A percentile compares a stretch with the other conserved stretches of the same genome.
These are phyloP conservation scores for Podospora tetraspora DNA, from an alignment of 495 filamentous ascomycete species.

Conservation along the genomic window DNA sequence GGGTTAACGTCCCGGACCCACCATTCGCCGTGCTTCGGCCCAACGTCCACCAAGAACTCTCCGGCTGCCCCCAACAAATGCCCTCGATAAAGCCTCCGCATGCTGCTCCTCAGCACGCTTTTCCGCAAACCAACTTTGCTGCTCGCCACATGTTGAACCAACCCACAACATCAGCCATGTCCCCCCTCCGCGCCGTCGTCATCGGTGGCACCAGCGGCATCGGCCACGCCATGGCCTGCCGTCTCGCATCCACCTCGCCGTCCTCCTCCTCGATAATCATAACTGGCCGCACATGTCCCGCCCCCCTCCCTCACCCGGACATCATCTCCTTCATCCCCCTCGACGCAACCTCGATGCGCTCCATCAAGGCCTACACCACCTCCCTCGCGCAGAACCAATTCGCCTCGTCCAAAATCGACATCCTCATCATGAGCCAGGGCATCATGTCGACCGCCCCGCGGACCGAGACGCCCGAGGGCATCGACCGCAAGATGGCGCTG, in stretches of 20 bases:
- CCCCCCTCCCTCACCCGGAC: conserved; percentile 14
- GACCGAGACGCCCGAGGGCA: conserved; percentile 25
- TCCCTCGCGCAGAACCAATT: conserved; percentile 8
- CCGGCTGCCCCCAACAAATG: too few relatives aligned
- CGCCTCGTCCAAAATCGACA: conserved; percentile 16
- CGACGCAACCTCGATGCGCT: conserved; percentile 22
- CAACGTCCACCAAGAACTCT: neutral
- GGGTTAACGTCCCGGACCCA: neutral
- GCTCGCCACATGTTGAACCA: neutral
- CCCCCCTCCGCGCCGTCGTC: conserved; percentile 15
- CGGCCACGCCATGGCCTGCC: conserved; percentile 21
- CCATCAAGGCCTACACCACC: conserved; percentile 22
- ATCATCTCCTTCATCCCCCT: conserved; percentile 22
- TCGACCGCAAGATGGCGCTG: conserved; percentile 26
- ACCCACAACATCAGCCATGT: neutral
- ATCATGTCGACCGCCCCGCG: conserved; percentile 19
- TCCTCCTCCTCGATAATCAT: conserved; percentile 18
- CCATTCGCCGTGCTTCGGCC: neutral
- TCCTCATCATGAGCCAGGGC: conserved; percentile 24
- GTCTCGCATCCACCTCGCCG: conserved; percentile 9
- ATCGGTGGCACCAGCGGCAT: conserved; percentile 23
- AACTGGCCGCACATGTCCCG: conserved; percentile 21
- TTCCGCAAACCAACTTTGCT: neutral
- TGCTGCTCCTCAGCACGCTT: neutral
- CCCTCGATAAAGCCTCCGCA: neutral